Evolutionary conservation across 768 basidiomycete genomes (phyloP), one percentile per base, ranked within the genome.

Genomic region (Boletus sensibilis): DNA sequence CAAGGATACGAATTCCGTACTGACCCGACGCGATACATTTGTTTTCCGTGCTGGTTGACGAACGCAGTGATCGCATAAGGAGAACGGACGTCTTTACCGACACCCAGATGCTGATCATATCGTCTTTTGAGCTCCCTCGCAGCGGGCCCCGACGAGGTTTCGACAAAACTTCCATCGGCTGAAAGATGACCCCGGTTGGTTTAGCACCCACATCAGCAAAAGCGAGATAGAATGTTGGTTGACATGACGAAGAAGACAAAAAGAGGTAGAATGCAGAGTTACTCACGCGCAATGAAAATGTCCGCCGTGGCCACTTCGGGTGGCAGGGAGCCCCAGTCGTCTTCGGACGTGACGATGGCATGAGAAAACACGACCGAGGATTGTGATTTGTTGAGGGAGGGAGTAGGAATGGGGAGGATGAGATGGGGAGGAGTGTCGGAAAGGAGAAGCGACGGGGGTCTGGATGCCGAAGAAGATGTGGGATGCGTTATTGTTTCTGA

Each of bases 61-160:
- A 89, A 85, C 9, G 86, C 85, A n/a, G 90, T 92, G 63, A 91
- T 89, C 38, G 84, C 84, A 67, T 86, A 93, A 3, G 91, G 90
- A 13, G 90, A 92, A 31, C 87, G 83, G 12, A 85, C 77, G 57
- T 83, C 77, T 64, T 80, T 79, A 20, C 82, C 80, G 31, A 92
- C 87, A 13, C 89, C 86, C 35, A 84, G 70, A 41, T 79, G 74
- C 48, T 84, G 81, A 68, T 94, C 92, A 65, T 87, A 90, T 29
- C 82, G 79, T 64, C 79, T 79, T 78, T 93, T 94, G 52, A 93
- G 76, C 62, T 89, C 88, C 39, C 83, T 82, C 13, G 90, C 90
- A 29, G 87, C 89, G 14, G 79, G 77, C 3, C 85, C 89, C 50
- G 86, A 90, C 6, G 90, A 82, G 2, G 89, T 92, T 65, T 94